phyloP scores from a whole-genome alignment of 192 early-diverging fungal species.

The Phlyctochytrium bullatum region DNA sequence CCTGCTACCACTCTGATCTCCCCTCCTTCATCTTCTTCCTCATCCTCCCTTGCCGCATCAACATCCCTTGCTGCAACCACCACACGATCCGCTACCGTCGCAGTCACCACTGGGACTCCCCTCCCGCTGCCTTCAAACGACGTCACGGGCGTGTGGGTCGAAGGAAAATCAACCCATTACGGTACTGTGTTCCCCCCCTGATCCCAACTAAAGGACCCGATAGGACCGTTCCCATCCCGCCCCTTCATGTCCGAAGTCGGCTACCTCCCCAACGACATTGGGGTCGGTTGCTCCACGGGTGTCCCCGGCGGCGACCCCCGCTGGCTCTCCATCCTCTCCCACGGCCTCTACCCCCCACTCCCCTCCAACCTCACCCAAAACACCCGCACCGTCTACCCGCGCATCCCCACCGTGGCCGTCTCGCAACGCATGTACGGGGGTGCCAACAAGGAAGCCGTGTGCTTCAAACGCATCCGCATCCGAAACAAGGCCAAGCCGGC shows the following conservation, averaged over 20 bases:
- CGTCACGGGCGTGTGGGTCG: not conserved
- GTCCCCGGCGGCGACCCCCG: constrained; percentile 32
- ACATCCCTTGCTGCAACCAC: too few species aligned
- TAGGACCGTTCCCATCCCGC: constrained; percentile 28
- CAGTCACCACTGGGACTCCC: too few species aligned
- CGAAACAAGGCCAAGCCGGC: constrained; percentile 11
- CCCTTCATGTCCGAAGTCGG: constrained; percentile 29
- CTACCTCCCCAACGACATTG: constrained; percentile 31
- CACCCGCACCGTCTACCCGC: constrained; percentile 30
- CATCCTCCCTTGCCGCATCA: too few species aligned
- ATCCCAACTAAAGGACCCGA: too few species aligned
- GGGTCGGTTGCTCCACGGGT: constrained; percentile 40
- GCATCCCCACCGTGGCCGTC: constrained; percentile 32
- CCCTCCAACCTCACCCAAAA: constrained; percentile 14
- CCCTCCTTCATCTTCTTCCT: too few species aligned
- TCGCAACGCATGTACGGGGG: constrained; percentile 21
- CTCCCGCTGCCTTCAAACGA: too few species aligned
- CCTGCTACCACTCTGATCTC: too few species aligned
- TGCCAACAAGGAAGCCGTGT: constrained; percentile 17
- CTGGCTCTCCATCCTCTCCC: constrained; percentile 32
- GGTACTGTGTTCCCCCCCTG: too few species aligned
- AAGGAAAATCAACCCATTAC: not conserved
- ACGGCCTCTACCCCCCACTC: constrained; percentile 15
- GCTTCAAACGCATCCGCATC: constrained; percentile 28
- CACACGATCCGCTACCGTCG: too few species aligned